Percentiles rank a stretch among this genome's conserved stretches.
These are phyloP conservation scores for Pseudozyma sp. DNA, from an alignment of 1,284 basidiomycete genomes.

Conservation along the genomic window DNA sequence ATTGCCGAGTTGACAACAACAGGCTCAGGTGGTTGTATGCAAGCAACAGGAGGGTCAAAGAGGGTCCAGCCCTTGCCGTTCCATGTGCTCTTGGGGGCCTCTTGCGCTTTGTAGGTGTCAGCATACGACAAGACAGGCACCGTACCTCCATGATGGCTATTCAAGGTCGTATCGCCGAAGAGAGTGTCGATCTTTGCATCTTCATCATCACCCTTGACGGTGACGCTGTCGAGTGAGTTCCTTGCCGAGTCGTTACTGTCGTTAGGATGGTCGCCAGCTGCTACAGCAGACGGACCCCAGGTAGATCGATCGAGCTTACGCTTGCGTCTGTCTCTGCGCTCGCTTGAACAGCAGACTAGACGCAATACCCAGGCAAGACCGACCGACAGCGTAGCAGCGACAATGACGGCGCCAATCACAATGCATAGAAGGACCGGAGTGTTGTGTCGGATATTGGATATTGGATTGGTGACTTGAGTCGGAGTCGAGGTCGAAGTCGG, in stretches of 20 bases:
- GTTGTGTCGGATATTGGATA: conserved; percentile 40
- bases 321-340: conserved; percentile 22
- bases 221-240: conserved; percentile 31
- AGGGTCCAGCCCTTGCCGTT: conserved; percentile 46
- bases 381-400: conserved; percentile 37
- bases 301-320: conserved; percentile 29
- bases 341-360: conserved; percentile 32
- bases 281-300: conserved; percentile 25
- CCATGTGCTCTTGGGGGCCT: conserved; percentile 28
- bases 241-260: conserved; percentile 4
- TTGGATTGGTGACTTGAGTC: conserved; percentile 12
- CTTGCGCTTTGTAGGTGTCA: conserved; percentile 3
- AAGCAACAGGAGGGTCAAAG: conserved; percentile 30
- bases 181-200: conserved; percentile 35
- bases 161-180: not conserved
- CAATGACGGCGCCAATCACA: conserved; percentile 46
- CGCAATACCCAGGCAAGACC: conserved; percentile 49
- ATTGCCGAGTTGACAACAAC: conserved; percentile 1
- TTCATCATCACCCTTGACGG: conserved; percentile 22
- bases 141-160: not conserved
- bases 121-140: conserved; percentile 23
- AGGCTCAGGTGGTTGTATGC: conserved; percentile 24
- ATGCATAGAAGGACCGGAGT: conserved; percentile 46
- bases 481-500: conserved; percentile 7
- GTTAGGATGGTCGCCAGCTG: not conserved